These are phyloP conservation scores for Neurospora hispaniola DNA, from an alignment of 495 filamentous ascomycete species.

Conservation along the genomic window DNA sequence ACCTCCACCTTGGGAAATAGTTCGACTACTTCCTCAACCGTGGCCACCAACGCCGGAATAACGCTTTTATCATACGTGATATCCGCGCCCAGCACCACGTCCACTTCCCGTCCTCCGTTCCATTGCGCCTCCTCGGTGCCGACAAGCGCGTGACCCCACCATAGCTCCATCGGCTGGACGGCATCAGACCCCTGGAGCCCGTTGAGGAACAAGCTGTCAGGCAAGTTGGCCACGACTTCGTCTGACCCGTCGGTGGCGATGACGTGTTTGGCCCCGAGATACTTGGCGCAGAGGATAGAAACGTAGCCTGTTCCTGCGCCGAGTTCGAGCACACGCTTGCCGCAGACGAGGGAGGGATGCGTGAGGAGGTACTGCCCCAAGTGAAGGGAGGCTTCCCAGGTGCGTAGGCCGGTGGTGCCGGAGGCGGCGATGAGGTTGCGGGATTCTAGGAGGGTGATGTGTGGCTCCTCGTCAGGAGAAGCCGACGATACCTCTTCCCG, in stretches of 20 bases:
- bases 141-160: constrained; percentile 48
- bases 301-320: constrained; percentile 84
- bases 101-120: constrained; percentile 32
- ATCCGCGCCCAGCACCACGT: constrained; percentile 41
- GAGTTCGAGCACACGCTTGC: constrained; percentile 67
- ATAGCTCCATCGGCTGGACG: constrained; percentile 40
- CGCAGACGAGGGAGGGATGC: constrained; percentile 30
- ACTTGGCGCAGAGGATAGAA: constrained; percentile 67
- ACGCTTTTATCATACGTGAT: constrained; percentile 39
- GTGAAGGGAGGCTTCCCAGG: constrained; percentile 90
- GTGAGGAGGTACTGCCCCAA: constrained; percentile 59
- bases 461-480: not conserved
- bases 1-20: constrained; percentile 28
- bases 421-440: constrained; percentile 59
- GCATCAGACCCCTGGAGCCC: constrained; percentile 33
- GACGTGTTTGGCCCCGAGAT: constrained; percentile 52
- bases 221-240: constrained; percentile 57
- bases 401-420: constrained; percentile 78
- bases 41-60: constrained; percentile 35
- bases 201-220: constrained; percentile 58
- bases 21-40: constrained; percentile 30
- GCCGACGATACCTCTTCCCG: too few relatives aligned
- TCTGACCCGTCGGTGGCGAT: constrained; percentile 75
- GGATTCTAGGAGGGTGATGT: constrained; percentile 58
- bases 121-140: constrained; percentile 34